Percentiles rank a stretch among this genome's conserved stretches.
Conservation (phyloP, 441 rosid species). For the Gossypium davidsonii region DNA sequence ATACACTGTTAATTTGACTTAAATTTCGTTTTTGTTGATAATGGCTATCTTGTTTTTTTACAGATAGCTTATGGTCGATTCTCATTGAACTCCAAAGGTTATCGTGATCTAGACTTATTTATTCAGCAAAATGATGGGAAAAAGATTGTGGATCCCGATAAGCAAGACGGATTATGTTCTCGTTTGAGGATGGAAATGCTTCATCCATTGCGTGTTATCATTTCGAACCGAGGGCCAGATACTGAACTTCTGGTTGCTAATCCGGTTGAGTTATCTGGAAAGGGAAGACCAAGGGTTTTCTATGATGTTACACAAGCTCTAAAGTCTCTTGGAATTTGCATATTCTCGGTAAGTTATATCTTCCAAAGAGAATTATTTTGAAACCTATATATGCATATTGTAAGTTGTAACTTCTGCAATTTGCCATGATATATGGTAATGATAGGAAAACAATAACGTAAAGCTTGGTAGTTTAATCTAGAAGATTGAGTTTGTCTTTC, state of each 20-base stretch:
- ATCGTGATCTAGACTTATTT: conserved; percentile 67
- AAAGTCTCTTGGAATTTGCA: conserved; percentile 62
- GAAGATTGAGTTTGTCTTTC: too few species aligned
- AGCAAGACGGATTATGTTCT: conserved; percentile 45
- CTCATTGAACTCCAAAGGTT: conserved; percentile 40
- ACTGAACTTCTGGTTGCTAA: conserved; percentile 69
- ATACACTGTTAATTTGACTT: neutral
- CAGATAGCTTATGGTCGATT: conserved; percentile 75
- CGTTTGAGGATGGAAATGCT: conserved; percentile 72
- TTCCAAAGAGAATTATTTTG: neutral
- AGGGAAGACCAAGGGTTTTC: conserved; percentile 79
- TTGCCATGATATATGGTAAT: neutral
- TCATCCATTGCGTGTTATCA: conserved; percentile 69
- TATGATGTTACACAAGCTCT: conserved; percentile 66
- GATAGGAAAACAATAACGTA: neutral
- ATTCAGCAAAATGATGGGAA: conserved; percentile 72
- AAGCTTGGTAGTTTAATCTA: too few species aligned
- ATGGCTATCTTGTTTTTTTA: neutral
- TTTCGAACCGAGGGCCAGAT: conserved; percentile 79
- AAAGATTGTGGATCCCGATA: conserved; percentile 61
- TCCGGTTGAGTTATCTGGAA: conserved; percentile 79
- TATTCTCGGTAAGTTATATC: conserved; percentile 59
- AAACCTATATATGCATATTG: neutral
- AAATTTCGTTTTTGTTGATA: neutral
- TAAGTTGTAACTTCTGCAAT: too few species aligned